These are phyloP conservation scores for Sphaerulina populicola DNA, from an alignment of 2,329 filamentous ascomycete species.

Conservation along the genomic window DNA sequence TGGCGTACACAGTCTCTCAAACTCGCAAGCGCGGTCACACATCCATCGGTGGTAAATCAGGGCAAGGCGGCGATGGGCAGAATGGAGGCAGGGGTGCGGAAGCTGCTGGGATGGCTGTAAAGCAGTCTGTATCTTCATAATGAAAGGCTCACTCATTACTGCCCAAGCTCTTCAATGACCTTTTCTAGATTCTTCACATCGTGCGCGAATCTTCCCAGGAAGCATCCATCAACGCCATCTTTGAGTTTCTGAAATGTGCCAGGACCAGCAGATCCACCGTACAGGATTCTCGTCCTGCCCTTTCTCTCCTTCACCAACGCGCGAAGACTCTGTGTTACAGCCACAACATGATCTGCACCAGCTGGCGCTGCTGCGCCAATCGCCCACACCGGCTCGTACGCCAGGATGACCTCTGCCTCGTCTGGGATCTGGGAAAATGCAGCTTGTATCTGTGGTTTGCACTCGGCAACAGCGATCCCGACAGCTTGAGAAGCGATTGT, in stretches of 20 bases:
- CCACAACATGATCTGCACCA: conserved; percentile 61
- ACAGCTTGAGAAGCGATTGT: conserved; percentile 43
- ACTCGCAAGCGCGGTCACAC: not conserved
- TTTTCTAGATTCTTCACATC: conserved; percentile 62
- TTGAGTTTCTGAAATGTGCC: conserved; percentile 63
- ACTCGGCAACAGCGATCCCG: conserved; percentile 56
- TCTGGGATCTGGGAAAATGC: conserved; percentile 54
- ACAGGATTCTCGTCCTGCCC: conserved; percentile 61
- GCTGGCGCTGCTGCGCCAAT: conserved; percentile 70
- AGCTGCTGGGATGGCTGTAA: not conserved
- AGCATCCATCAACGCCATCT: conserved; percentile 67
- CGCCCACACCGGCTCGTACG: conserved; percentile 85
- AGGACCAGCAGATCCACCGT: conserved; percentile 75
- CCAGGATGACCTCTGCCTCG: conserved; percentile 62
- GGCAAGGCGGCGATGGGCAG: not conserved
- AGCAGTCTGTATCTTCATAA: no score
- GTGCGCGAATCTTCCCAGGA: conserved; percentile 73
- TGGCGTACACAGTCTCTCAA: not conserved
- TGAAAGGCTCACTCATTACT: conserved; percentile 2
- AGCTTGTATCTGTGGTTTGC: conserved; percentile 55
- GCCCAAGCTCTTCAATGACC: conserved; percentile 61
- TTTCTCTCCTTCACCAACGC: conserved; percentile 46
- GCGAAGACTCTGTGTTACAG: conserved; percentile 58
- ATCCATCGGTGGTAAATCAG: not conserved
- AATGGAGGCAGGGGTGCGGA: not conserved